Conservation (phyloP, 352 stramenopile species). For the Thalassiosira sp. region DNA sequence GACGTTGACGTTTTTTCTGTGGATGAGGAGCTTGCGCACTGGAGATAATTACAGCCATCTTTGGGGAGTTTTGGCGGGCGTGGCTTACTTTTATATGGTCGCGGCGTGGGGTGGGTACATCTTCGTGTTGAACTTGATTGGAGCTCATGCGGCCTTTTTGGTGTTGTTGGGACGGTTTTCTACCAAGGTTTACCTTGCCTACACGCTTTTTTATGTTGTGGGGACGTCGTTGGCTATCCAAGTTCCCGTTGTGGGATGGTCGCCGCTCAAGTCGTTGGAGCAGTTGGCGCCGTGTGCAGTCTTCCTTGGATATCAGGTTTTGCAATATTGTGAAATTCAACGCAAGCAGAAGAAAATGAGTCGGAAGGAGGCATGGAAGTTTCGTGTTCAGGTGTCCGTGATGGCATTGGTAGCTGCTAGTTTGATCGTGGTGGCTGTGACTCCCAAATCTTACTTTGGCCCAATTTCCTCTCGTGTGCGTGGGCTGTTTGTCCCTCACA, state of each 20-base stretch:
- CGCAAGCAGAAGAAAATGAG: constrained; percentile 57
- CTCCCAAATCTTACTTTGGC: constrained; percentile 84
- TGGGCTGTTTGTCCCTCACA: constrained; percentile 87
- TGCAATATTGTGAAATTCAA: constrained; percentile 70
- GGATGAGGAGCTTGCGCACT: constrained; percentile 79
- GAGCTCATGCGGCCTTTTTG: constrained; percentile 93
- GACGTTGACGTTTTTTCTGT: constrained; percentile 96
- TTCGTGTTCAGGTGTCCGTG: constrained; percentile 72
- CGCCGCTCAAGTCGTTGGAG: constrained; percentile 89
- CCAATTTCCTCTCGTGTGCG: constrained; percentile 83
- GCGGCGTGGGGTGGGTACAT: constrained; percentile 94
- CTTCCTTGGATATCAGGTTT: constrained; percentile 89
- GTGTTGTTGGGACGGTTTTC: constrained; percentile 91
- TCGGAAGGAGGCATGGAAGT: constrained; percentile 42
- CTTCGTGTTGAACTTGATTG: constrained; percentile 99
- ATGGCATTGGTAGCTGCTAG: constrained; percentile 41
- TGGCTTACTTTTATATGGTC: constrained; percentile 96
- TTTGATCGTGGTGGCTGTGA: constrained; percentile 56
- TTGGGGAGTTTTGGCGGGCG: constrained; percentile 64
- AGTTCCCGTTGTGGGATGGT: constrained; percentile 97
- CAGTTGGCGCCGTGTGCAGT: constrained; percentile 87
- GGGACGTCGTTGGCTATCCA: constrained; percentile 95
- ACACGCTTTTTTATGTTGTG: constrained; percentile 95
- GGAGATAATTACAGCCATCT: constrained; percentile 12
- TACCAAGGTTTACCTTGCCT: constrained; percentile 93